Base-by-base conservation (phyloP, 2,329 filamentous ascomycete genomes). In the Chrysosporium queenslandicum region DNA sequence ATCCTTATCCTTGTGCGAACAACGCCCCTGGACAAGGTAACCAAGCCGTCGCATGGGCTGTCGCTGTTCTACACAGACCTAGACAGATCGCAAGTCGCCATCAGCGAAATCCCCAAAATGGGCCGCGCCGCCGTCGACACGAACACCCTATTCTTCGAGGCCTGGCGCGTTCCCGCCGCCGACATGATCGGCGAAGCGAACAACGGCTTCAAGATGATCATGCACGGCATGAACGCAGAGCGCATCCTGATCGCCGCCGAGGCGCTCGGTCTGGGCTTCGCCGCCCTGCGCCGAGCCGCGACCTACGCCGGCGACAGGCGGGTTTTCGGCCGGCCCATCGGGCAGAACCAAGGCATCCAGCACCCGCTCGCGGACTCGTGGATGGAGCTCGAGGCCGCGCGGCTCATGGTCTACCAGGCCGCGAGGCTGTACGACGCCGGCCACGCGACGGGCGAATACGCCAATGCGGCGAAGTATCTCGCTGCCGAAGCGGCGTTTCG, bases 371-470 rank as follows among this genome's bases (percentile, higher is more conserved):
- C 78, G 0, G 72, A 74, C 52, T 77, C 77, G 0, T 81, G 75
- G 56, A 81, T 82, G 79, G 70, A 75, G 52, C 71, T 82, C 3
- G 79, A 82, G 62, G 78, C 78, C 0, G 78, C 79, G 1, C 79
- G 81, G 57, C 61, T 80, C 41, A 74, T 77, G 1, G 81, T 78
- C 0, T 82, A 81, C 58, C 78, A 81, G 56, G 79, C 79, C 1
- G 77, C 79, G 1, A 66, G 73, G n/a, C 64, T 81, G 20, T 82
- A 80, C 58, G 79, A 82, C 62, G 66, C 68, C 2, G 74, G 72
- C 39, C 68, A 79, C 57, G 67, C 71, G 2, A 68, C 75, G 2
- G 77, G 77, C 0, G 72, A 79, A 30, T 77, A 77, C 42, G 74
- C 72, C n/a, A 80, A 80, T 59, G 70, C 68, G 6, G 76, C 75